A percentile compares a stretch with the other conserved stretches of the same genome.
Evolutionary conservation across 1,284 basidiomycete species (phyloP).

Genomic region (Sporisorium sorghi): DNA sequence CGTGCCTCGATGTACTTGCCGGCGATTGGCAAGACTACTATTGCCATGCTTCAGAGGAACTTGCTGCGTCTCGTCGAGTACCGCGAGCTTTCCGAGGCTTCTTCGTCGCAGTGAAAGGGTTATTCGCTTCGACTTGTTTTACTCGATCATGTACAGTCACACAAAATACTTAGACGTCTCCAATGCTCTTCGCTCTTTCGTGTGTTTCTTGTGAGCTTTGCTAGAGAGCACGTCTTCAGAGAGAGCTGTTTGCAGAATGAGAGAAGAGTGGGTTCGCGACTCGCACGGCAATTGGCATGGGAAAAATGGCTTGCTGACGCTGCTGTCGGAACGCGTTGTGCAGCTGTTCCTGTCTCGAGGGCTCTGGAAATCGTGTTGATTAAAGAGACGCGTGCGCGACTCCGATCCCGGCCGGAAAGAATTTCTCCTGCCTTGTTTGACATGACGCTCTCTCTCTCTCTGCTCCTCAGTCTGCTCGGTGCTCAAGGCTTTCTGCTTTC

Average conservation of each 20-base stretch:
- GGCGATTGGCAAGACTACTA: constrained; percentile 95
- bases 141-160: neutral
- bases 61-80: constrained; percentile 73
- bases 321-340: constrained; percentile 10
- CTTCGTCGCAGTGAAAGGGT: constrained; percentile 16
- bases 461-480: neutral
- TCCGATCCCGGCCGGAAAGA: constrained; percentile 23
- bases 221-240: neutral
- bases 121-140: neutral
- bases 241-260: too few species aligned
- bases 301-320: too few species aligned
- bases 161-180: constrained; percentile 28
- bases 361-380: neutral
- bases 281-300: too few species aligned
- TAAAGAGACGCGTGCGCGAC: constrained; percentile 9
- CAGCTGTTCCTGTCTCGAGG: neutral
- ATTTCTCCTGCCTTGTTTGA: constrained; percentile 20
- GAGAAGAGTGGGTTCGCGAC: too few species aligned
- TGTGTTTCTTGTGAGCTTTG: neutral
- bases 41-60: constrained; percentile 94
- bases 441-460: constrained; percentile 1
- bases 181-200: neutral
- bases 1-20: constrained; percentile 74
- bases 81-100: constrained; percentile 42
- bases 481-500: neutral